Base-by-base conservation (phyloP, 78 protist genomes). In the Diacronema lutheri region DNA sequence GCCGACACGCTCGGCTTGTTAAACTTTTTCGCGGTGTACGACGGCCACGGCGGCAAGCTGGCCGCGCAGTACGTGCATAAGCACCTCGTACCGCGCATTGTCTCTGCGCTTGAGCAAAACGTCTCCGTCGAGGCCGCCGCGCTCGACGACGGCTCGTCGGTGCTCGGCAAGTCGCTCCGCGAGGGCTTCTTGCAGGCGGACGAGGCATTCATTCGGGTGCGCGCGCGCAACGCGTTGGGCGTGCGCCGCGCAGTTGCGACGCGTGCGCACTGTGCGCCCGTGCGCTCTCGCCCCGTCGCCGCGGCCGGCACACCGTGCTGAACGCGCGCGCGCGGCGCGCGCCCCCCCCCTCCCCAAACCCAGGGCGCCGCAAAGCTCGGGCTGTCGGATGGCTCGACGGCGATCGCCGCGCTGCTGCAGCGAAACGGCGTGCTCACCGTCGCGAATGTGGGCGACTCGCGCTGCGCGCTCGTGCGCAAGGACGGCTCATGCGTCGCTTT, bases 31-130 rank as follows among this genome's bases (percentile, higher is more conserved):
- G 79, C 79, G 31, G 79, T 71, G 29, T 71, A 26, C 56, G 79
- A 71, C 56, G 79, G 79, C 13, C 79, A 71, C 58, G 79, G 79
- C 79, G 79, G 79, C 79, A 71, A 71, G 79, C 46, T 56, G 13
- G 79, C 79, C 13, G 79, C 79, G 58, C n/a, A 14, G 35, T 71
- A 56, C 50, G 79, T 56, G 56, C 29, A 41, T 3, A 10, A 7
- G 41, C 79, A 71, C 79, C 57, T 71, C 23, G 21, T 71, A 35
- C 41, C 25, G 38, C 33, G 33, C 38, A 61, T 61, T 10, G 68
- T 61, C 21, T 7, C 1, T 1, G 1, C 38, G 33, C 29, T 29
- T 6, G 68, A 29, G 68, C 60, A 19, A 16, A 55, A 55, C 60
- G 60, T 10, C 60, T 6, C 23, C 60, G 60, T 16, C 35, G 35